A percentile compares a stretch with the other conserved stretches of the same genome.
Conservation (phyloP, 1,139 yeast species). For the Barnettozyma hawaiiensis region DNA sequence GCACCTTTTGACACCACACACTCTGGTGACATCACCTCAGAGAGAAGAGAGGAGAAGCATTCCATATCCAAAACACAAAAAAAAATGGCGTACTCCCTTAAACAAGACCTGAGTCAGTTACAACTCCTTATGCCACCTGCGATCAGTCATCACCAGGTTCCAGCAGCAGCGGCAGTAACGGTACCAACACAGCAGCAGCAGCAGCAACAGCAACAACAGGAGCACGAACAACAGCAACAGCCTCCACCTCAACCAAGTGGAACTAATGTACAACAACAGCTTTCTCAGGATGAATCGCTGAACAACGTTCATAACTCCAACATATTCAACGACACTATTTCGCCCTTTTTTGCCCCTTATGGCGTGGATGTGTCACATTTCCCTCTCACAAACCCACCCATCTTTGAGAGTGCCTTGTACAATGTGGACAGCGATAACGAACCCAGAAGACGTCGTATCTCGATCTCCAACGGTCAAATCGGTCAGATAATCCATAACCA, state of each 20-base stretch:
- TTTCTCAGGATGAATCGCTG: constrained; percentile 22
- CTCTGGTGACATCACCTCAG: background rate
- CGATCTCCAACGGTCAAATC: constrained; percentile 76
- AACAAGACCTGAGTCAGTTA: background rate
- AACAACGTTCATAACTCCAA: constrained; percentile 33
- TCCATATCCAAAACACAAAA: too few species aligned
- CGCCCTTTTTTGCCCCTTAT: constrained; percentile 35
- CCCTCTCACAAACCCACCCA: constrained; percentile 62
- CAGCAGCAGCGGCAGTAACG: constrained; percentile 8
- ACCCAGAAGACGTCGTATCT: constrained; percentile 58
- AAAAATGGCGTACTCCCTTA: background rate
- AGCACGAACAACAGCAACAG: too few species aligned
- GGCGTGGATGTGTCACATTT: constrained; percentile 39
- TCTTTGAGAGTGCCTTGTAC: constrained; percentile 48
- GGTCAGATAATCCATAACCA: constrained; percentile 45
- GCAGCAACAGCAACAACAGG: constrained; percentile 7
- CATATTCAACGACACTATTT: constrained; percentile 33
- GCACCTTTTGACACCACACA: background rate
- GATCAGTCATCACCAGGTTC: background rate
- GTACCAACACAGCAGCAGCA: constrained; percentile 6
- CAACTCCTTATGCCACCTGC: background rate
- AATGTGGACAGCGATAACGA: constrained; percentile 38
- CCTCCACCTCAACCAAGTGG: too few species aligned
- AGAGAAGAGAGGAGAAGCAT: too few species aligned
- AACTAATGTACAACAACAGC: too few species aligned